phyloP scores from a whole-genome alignment of 805 yeast species.

The Saccharomyces jurei region DNA sequence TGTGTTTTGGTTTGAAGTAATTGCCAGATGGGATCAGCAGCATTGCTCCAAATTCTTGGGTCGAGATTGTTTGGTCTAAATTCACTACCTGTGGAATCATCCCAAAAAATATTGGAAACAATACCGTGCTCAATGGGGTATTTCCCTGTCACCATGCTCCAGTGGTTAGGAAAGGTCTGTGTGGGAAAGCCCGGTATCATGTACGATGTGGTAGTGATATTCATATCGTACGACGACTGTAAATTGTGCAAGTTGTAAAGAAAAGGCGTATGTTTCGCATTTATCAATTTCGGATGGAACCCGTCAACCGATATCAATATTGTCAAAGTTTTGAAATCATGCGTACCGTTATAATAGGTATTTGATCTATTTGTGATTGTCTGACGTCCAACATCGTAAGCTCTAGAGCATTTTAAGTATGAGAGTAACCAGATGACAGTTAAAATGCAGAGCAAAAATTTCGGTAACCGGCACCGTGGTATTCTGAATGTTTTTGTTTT shows the following conservation, averaged over 20 bases:
- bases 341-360: conserved; percentile 48
- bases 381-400: not conserved
- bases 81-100: conserved; percentile 44
- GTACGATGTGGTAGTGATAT: conserved; percentile 45
- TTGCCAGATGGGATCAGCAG: conserved; percentile 79
- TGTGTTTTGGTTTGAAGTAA: conserved; percentile 60
- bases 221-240: conserved; percentile 36
- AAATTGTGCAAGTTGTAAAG: conserved; percentile 48
- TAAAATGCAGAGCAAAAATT: not conserved
- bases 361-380: not conserved
- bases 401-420: not conserved
- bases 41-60: conserved; percentile 62
- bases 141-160: conserved; percentile 81
- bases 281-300: conserved; percentile 82
- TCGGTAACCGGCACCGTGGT: not conserved
- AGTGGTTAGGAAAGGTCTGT: conserved; percentile 85
- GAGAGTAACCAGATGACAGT: not conserved
- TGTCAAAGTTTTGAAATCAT: conserved; percentile 64
- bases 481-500: not conserved
- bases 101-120: conserved; percentile 42
- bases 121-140: conserved; percentile 80
- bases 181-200: conserved; percentile 85
- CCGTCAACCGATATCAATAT: conserved; percentile 76
- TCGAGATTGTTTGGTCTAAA: conserved; percentile 48
- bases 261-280: conserved; percentile 56